phyloP scores from a whole-genome alignment of 1,139 yeast genomes.

The Zygosaccharomyces sapae region DNA sequence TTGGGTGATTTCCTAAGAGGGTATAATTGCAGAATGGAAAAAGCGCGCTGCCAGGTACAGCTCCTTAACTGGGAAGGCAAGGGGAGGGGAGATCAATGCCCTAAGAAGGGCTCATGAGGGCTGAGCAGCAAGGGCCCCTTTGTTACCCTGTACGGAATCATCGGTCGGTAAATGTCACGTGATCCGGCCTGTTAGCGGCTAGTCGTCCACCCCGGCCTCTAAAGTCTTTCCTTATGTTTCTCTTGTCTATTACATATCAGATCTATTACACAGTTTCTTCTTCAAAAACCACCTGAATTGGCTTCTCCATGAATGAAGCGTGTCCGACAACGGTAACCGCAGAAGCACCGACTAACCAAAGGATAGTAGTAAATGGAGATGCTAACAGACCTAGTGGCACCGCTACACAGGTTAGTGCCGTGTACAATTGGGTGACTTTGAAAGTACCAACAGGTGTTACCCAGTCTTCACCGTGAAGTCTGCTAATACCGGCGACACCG shows the following conservation, averaged over 20 bases:
- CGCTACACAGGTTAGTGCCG: conserved; percentile 72
- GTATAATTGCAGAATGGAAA: not conserved
- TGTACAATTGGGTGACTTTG: conserved; percentile 81
- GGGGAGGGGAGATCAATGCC: not conserved
- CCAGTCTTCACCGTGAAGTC: conserved; percentile 76
- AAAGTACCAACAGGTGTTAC: conserved; percentile 62
- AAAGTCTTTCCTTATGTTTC: not conserved
- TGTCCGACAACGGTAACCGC: conserved; percentile 83
- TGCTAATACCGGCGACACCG: conserved; percentile 76
- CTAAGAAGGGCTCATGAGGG: not conserved
- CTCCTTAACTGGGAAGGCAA: not conserved
- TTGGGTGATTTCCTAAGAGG: not conserved
- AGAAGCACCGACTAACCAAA: conserved; percentile 97
- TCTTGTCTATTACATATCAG: not conserved
- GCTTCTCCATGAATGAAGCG: conserved; percentile 93
- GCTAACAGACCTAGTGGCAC: conserved; percentile 91
- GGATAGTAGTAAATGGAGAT: conserved; percentile 85
- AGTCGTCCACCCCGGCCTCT: not conserved
- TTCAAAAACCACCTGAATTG: conserved; percentile 94
- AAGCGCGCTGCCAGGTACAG: not conserved
- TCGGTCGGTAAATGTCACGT: too few species aligned
- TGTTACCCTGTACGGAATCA: not conserved
- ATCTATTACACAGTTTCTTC: conserved; percentile 57
- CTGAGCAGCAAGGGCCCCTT: not conserved
- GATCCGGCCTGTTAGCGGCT: not conserved